Evolutionary conservation across 345 rosid genomes (phyloP).

Genomic region (Barbarea vulgaris): DNA sequence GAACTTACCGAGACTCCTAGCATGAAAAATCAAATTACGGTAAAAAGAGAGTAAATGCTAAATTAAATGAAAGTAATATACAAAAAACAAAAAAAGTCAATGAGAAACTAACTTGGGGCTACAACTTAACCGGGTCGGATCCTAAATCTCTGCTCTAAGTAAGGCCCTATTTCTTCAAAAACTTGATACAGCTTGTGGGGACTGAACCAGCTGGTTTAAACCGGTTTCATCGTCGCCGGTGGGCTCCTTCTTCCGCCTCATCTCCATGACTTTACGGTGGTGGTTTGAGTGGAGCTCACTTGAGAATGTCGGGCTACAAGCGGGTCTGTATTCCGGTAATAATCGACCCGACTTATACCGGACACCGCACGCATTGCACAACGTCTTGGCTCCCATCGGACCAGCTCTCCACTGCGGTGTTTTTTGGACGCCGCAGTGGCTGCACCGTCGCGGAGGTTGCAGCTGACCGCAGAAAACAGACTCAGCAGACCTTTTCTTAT

Average conservation of each 20-base stretch:
- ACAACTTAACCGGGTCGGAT: slow-evolving; percentile 33
- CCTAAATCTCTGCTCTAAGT: slow-evolving; percentile 39
- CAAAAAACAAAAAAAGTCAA: slow-evolving; percentile 34
- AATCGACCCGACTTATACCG: slow-evolving; percentile 50
- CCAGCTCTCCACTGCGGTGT: slow-evolving; percentile 58
- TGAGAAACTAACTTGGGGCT: slow-evolving; percentile 33
- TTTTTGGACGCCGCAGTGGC: slow-evolving; percentile 40
- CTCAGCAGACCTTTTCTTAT: slow-evolving; percentile 45
- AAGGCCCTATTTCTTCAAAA: slow-evolving; percentile 51
- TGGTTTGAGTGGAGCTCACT: slow-evolving; percentile 45
- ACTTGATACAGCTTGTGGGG: slow-evolving; percentile 50
- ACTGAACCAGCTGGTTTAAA: slow-evolving; percentile 38
- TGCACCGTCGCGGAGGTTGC: slow-evolving; percentile 45
- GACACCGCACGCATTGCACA: slow-evolving; percentile 57
- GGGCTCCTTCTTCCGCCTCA: slow-evolving; percentile 41
- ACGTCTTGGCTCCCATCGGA: slow-evolving; percentile 48
- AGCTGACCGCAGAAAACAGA: slow-evolving; percentile 13
- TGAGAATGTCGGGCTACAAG: slow-evolving; percentile 55
- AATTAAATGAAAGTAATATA: slow-evolving; percentile 34
- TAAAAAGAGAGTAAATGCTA: slow-evolving; percentile 21
- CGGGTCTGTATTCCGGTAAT: slow-evolving; percentile 53
- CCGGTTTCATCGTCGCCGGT: slow-evolving; percentile 25
- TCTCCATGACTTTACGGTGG: slow-evolving; percentile 45
- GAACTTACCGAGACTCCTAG: slow-evolving; percentile 26
- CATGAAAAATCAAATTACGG: slow-evolving; percentile 26